These are phyloP conservation scores for Coniochaeta sp. DNA, from an alignment of 2,329 filamentous ascomycete species.

Conservation along the genomic window DNA sequence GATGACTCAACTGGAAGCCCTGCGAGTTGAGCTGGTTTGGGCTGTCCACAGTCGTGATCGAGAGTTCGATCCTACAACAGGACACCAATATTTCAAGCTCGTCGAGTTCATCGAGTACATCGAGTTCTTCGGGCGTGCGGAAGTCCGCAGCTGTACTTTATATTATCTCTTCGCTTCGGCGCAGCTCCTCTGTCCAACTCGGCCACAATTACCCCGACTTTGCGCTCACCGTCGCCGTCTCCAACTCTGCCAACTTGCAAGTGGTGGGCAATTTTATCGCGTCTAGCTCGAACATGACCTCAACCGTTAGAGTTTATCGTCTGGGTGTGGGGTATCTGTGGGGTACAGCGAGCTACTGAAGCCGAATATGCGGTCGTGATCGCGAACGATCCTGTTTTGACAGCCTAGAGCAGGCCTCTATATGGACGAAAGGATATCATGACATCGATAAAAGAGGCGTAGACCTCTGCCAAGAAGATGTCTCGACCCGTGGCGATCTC, in stretches of 20 bases:
- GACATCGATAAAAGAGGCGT: background rate
- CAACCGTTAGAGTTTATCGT: background rate
- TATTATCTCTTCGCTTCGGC: background rate
- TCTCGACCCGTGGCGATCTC: background rate
- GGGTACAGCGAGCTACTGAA: background rate
- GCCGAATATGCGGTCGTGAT: background rate
- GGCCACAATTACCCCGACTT: background rate
- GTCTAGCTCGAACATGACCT: background rate
- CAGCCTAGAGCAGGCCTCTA: background rate
- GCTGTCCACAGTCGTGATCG: too few relatives aligned
- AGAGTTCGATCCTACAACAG: background rate
- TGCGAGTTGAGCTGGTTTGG: background rate
- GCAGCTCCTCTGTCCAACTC: background rate
- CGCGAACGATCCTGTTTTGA: background rate
- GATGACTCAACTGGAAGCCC: background rate
- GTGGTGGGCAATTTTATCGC: background rate
- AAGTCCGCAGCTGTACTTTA: background rate
- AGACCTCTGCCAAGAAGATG: background rate
- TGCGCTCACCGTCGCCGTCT: background rate
- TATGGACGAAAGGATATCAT: background rate
- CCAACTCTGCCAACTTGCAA: background rate
- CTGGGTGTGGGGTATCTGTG: background rate
- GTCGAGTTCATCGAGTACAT: background rate
- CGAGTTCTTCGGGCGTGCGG: background rate
- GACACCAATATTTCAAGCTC: background rate